phyloP scores from a whole-genome alignment of 2,329 filamentous ascomycete species.

The Penicillium brasilianum region DNA sequence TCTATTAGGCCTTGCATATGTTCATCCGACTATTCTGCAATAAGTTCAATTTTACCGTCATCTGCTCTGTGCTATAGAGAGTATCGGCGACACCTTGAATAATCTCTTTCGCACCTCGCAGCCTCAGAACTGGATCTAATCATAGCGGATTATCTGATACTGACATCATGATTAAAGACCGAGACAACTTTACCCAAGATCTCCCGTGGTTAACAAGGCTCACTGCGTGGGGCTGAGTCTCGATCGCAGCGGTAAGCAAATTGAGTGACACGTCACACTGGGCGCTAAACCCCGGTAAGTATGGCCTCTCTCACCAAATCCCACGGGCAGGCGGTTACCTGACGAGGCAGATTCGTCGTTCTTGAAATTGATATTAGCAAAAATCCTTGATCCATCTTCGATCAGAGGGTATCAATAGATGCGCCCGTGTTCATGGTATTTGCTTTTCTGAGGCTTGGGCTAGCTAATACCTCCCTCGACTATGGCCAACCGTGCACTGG shows the following conservation, averaged over 20 bases:
- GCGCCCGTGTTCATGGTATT: too few species aligned
- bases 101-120: not conserved
- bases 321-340: not conserved
- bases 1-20: too few species aligned
- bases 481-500: constrained; percentile 5
- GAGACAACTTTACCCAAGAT: not conserved
- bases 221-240: not conserved
- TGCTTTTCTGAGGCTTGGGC: not conserved
- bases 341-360: too few species aligned
- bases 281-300: not conserved
- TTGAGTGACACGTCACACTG: not conserved
- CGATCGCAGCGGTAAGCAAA: not conserved
- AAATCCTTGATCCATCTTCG: not conserved
- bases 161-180: not conserved
- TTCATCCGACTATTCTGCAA: too few species aligned
- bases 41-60: too few species aligned
- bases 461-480: not conserved
- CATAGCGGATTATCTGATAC: too few species aligned
- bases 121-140: not conserved
- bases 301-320: not conserved
- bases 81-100: too few species aligned
- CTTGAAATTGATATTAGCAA: not conserved
- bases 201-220: not conserved
- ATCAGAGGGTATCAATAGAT: not conserved
- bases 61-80: too few species aligned